Evolutionary conservation across 345 rosid genomes (phyloP).

Genomic region (Kandelia obovata): DNA sequence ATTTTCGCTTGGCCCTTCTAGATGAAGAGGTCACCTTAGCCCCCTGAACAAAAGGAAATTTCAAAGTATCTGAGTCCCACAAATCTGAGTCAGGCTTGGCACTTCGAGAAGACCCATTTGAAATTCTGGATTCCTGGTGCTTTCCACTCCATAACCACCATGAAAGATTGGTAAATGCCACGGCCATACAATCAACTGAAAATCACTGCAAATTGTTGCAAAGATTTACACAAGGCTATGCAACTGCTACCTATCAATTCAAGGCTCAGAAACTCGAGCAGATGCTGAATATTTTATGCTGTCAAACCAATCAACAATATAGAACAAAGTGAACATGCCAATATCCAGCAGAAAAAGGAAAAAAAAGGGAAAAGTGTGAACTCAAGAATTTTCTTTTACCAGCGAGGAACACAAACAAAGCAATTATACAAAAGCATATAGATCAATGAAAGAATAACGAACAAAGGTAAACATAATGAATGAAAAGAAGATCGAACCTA

Average conservation of each 20-base stretch:
- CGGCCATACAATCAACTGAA: constrained; percentile 41
- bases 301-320: neutral
- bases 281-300: neutral
- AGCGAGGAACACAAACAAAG: no score
- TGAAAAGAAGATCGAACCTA: neutral
- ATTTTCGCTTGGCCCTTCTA: constrained; percentile 53
- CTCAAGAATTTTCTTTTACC: neutral
- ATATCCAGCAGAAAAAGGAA: neutral
- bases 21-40: constrained; percentile 43
- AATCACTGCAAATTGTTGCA: neutral
- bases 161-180: constrained; percentile 51
- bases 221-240: no score
- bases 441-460: neutral
- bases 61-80: constrained; percentile 54
- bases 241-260: no score
- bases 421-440: no score
- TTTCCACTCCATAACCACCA: constrained; percentile 70
- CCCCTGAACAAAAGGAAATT: constrained; percentile 47
- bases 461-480: neutral
- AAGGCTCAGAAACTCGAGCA: no score
- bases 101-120: constrained; percentile 40
- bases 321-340: neutral
- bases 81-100: constrained; percentile 34
- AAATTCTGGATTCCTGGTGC: constrained; percentile 42
- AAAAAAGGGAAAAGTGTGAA: neutral